phyloP scores from a whole-genome alignment of 2,329 filamentous ascomycete genomes.

The Calonectria ilicicola region DNA sequence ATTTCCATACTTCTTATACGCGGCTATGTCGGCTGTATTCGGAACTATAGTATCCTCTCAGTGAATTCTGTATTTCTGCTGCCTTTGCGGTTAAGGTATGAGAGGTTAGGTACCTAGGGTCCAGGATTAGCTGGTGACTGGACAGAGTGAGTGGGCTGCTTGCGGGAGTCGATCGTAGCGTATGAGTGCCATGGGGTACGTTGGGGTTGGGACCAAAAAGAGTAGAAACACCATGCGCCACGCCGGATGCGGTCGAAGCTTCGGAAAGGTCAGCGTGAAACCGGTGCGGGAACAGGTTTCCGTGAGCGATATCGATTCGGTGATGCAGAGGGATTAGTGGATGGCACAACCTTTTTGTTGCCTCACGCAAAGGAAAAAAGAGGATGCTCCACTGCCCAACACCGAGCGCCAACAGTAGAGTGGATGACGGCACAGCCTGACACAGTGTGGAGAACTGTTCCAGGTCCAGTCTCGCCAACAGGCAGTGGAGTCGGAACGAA shows the following conservation, averaged over 20 bases:
- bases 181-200: slow-evolving; percentile 6
- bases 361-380: neutral
- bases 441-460: slow-evolving; percentile 7
- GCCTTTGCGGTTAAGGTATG: slow-evolving; percentile 1
- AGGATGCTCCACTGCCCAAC: slow-evolving; percentile 7
- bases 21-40: neutral
- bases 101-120: neutral
- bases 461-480: neutral
- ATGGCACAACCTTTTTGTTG: slow-evolving; percentile 9
- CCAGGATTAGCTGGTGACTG: slow-evolving; percentile 2
- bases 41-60: neutral
- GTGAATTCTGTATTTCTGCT: neutral
- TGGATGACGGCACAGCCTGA: neutral
- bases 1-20: neutral
- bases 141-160: slow-evolving; percentile 9
- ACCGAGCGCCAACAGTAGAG: slow-evolving; percentile 3
- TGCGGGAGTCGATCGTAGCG: slow-evolving; percentile 11
- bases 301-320: neutral
- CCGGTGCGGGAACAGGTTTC: neutral
- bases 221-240: slow-evolving; percentile 6
- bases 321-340: slow-evolving; percentile 1
- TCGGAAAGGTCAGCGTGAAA: slow-evolving; percentile 1
- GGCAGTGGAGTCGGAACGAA: neutral
- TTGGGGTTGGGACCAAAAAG: neutral
- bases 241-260: slow-evolving; percentile 8